phyloP scores from a whole-genome alignment of 306 rosid genomes.

The Oemleria cerasiformis region DNA sequence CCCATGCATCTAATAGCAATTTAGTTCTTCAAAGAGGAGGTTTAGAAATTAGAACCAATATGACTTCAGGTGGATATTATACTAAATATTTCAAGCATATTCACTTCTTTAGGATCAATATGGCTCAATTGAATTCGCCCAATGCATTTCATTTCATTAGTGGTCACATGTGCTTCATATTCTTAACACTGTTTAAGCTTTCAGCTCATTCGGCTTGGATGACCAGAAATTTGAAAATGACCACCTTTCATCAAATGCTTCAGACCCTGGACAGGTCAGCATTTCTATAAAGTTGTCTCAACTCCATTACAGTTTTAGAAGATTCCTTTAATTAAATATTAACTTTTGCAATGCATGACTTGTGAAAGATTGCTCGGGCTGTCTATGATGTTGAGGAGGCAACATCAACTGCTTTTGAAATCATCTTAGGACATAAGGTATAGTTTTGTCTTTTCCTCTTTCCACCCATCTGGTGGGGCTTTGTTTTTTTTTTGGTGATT shows the following conservation, averaged over 20 bases:
- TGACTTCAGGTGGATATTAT: neutral
- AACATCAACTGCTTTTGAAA: slow-evolving; percentile 76
- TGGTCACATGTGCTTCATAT: slow-evolving; percentile 12
- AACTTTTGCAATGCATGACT: slow-evolving; percentile 33
- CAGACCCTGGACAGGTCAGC: slow-evolving; percentile 83
- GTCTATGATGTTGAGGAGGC: slow-evolving; percentile 97
- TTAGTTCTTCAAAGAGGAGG: neutral
- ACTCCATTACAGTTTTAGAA: slow-evolving; percentile 4
- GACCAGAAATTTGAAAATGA: slow-evolving; percentile 91
- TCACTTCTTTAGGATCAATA: neutral
- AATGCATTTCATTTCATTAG: slow-evolving; percentile 5
- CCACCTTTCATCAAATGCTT: slow-evolving; percentile 64
- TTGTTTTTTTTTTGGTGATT: neutral
- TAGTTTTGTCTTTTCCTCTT: neutral
- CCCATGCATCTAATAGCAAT: neutral
- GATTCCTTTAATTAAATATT: slow-evolving; percentile 27
- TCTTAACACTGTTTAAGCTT: slow-evolving; percentile 22
- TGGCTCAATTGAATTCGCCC: neutral
- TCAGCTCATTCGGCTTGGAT: slow-evolving; percentile 77
- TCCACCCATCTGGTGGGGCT: slow-evolving; percentile 8
- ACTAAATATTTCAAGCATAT: neutral
- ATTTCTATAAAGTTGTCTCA: slow-evolving; percentile 21
- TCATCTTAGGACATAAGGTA: slow-evolving; percentile 79
- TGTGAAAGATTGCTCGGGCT: slow-evolving; percentile 74
- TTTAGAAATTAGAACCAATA: neutral